Evolutionary conservation across 179 eudicot genomes (phyloP).

Genomic region (Heliamphora pulchella): DNA sequence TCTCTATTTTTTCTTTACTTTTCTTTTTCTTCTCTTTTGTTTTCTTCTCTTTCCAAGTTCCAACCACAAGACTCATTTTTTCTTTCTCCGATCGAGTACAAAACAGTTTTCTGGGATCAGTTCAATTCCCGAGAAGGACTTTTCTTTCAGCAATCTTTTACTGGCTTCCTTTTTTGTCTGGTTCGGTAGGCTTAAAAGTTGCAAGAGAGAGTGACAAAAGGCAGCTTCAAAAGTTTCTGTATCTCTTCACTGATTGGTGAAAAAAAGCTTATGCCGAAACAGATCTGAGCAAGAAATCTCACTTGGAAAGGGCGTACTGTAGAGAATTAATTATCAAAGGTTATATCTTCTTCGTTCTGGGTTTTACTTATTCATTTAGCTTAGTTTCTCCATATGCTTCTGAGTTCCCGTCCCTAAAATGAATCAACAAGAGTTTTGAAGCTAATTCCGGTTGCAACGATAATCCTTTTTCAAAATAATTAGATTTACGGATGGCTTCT

Average conservation of each 20-base stretch:
- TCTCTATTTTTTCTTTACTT: too few species aligned
- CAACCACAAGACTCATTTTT: constrained; percentile 2
- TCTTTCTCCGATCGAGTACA: neutral
- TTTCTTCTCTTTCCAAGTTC: neutral
- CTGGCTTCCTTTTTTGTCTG: constrained; percentile 15
- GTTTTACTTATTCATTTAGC: neutral
- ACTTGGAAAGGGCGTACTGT: constrained; percentile 3
- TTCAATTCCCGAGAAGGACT: constrained; percentile 35
- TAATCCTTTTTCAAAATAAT: too few species aligned
- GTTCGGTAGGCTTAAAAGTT: constrained; percentile 23
- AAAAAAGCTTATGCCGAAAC: constrained; percentile 1
- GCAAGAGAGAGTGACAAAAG: constrained; percentile 12
- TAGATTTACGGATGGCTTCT: neutral
- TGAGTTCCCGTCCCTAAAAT: neutral
- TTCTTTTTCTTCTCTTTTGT: neutral
- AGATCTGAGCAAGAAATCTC: constrained; percentile 18
- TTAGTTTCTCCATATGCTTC: too few species aligned
- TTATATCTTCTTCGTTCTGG: neutral
- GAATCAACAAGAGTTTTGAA: neutral
- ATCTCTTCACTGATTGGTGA: constrained; percentile 13
- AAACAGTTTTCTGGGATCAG: constrained; percentile 10
- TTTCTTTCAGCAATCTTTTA: constrained; percentile 15
- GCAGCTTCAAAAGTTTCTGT: neutral
- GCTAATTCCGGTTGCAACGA: neutral
- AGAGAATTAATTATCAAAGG: constrained; percentile 13